Conservation (phyloP, 2,329 filamentous ascomycete species). For the Ceratocystis papillata region DNA sequence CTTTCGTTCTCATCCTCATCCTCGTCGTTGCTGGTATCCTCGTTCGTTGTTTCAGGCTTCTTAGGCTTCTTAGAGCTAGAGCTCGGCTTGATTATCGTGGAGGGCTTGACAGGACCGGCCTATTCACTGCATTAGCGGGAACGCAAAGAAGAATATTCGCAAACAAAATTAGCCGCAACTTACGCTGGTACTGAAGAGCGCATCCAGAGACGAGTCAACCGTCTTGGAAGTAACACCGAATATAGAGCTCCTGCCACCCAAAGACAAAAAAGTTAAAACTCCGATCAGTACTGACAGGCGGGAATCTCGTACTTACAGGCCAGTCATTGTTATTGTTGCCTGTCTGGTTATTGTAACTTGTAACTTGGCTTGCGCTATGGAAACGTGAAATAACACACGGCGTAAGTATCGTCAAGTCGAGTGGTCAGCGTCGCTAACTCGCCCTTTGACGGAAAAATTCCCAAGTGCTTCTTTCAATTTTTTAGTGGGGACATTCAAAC, state of each 20-base stretch:
- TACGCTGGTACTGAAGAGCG: conserved; percentile 64
- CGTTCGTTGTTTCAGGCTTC: conserved; percentile 30
- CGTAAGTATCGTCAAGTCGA: conserved; percentile 1
- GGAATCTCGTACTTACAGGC: conserved; percentile 10
- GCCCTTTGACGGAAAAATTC: conserved; percentile 19
- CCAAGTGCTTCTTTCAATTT: conserved; percentile 22
- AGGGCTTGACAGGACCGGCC: conserved; percentile 43
- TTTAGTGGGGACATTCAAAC: conserved; percentile 24
- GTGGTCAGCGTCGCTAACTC: not conserved
- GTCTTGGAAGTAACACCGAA: conserved; percentile 35
- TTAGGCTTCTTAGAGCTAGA: conserved; percentile 29
- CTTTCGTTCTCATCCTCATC: conserved; percentile 28
- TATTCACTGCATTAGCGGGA: conserved; percentile 28
- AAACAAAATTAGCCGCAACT: conserved; percentile 32
- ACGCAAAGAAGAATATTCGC: not conserved
- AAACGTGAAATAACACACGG: not conserved
- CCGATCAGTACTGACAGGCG: not conserved
- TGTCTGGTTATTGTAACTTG: not conserved
- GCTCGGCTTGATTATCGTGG: conserved; percentile 30
- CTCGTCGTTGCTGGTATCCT: conserved; percentile 28
- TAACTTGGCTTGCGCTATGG: not conserved
- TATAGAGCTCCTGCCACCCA: conserved; percentile 14
- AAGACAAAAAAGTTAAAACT: conserved; percentile 19
- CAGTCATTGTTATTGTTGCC: conserved; percentile 15
- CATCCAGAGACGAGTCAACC: conserved; percentile 58